Conservation (phyloP, 768 basidiomycete genomes). For the Lactarius sp. region DNA sequence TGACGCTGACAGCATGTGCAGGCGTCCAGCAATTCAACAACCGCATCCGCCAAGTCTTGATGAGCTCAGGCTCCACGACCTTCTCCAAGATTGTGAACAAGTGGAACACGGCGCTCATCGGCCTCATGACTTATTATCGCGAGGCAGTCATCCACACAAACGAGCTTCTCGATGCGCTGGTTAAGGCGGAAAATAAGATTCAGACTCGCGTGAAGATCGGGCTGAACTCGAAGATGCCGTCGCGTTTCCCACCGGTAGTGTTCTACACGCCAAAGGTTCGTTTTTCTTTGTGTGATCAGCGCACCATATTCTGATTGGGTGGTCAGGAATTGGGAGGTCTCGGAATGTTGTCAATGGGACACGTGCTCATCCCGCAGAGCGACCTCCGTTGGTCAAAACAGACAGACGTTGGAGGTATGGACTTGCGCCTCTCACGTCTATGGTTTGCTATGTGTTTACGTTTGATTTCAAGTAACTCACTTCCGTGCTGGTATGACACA, state of each 20-base stretch:
- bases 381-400: conserved; percentile 98
- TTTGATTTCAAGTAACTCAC: conserved; percentile 72
- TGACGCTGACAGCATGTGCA: conserved; percentile 28
- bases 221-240: conserved; percentile 99
- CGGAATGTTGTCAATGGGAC: conserved; percentile 99
- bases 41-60: conserved; percentile 90
- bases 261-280: conserved; percentile 90
- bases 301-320: conserved; percentile 12
- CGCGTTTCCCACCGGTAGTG: conserved; percentile 94
- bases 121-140: conserved; percentile 96
- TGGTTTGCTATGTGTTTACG: background rate
- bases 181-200: conserved; percentile 99
- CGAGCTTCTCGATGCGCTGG: conserved; percentile 90
- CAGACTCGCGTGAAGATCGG: conserved; percentile 99
- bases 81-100: conserved; percentile 99
- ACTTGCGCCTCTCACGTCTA: background rate
- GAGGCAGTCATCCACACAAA: conserved; percentile 98
- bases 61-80: conserved; percentile 98
- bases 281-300: conserved; percentile 8
- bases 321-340: conserved; percentile 87
- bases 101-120: conserved; percentile 95
- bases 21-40: conserved; percentile 97
- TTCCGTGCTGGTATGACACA: conserved; percentile 99
- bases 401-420: conserved; percentile 83
- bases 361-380: conserved; percentile 96